Base-by-base conservation (phyloP, 495 filamentous ascomycete species). In the Daldinia grandis region DNA sequence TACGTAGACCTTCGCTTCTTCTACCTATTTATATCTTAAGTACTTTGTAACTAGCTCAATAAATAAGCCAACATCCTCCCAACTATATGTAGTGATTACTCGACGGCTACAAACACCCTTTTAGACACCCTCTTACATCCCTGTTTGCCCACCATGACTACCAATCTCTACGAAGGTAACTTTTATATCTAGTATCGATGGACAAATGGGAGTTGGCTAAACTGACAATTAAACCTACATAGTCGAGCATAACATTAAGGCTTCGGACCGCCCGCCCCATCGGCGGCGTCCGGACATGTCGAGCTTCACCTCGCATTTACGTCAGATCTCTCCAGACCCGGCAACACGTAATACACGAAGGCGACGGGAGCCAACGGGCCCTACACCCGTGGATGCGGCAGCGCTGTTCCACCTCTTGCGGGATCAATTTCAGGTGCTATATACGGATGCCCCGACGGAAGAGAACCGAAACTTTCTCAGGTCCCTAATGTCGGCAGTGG, bases 171-270 rank as follows among this genome's bases (percentile, higher is more conserved):
- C 64, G 81, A 84, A 79, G 79, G 82, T 81, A 70, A 56, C 69
- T 56, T 51, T 14, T 17, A 35, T 10, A 35, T 10, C 24, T 35
- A 60, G 30, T 60, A 47, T 8, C 35, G 37, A 68, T 77, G 75
- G 40, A 53, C 44, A 42, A 57, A 58, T 30, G 54, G 1, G 44
- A 56, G 21, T 17, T 24, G 8, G 19, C 17, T 49, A 5, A 56
- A 15, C 24, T 35, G 25, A 37, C 59, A 31, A 55, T 54, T 49
- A 49, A 19, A 53, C 44, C 35, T 44, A 64, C 35, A n/a, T 72
- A 97, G 94, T 95, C 76, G 94, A 97, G 79, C 94, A 98, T 84
- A 91, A 90, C 76, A 92, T 92, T 78, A 80, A 82, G 60, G 64
- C 75, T 66, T 49, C 75, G 31, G 69, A 81, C 58, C 66, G 74